A percentile compares a stretch with the other conserved stretches of the same genome.
These are phyloP conservation scores for Umbellularia californica DNA, from an alignment of 164 flowering plant species.

Conservation along the genomic window DNA sequence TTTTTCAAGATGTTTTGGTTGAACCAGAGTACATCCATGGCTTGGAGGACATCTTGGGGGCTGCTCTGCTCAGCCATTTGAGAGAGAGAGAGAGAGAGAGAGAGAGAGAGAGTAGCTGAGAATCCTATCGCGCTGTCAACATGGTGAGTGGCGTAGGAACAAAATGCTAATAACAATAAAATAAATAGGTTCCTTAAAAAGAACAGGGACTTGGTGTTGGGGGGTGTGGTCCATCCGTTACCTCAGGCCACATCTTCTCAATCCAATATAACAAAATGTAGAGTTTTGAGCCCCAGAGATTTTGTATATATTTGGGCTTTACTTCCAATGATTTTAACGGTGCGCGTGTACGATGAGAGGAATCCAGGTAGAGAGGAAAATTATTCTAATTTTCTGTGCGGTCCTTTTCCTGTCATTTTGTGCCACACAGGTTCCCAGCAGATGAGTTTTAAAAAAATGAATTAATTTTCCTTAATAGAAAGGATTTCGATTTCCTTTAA, in stretches of 20 bases:
- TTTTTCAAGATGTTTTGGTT: constrained; percentile 27
- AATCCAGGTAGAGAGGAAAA: too few relatives aligned
- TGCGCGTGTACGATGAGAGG: too few relatives aligned
- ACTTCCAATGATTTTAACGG: too few relatives aligned
- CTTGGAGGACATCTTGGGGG: constrained; percentile 25
- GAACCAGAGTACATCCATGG: constrained; percentile 59
- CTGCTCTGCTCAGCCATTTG: constrained; percentile 20
- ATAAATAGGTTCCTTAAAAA: neutral
- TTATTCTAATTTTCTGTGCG: too few relatives aligned
- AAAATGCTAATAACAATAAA: neutral
- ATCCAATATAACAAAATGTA: neutral
- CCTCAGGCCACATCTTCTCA: neutral
- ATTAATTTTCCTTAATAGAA: too few relatives aligned
- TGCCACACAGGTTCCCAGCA: too few relatives aligned
- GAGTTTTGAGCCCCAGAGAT: too few relatives aligned
- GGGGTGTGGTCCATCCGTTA: neutral
- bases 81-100: neutral
- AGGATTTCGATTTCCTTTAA: too few relatives aligned
- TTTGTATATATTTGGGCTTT: too few relatives aligned
- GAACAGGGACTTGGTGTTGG: neutral
- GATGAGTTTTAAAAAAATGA: too few relatives aligned
- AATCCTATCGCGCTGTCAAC: neutral
- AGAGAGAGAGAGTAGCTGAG: neutral
- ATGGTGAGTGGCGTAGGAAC: neutral
- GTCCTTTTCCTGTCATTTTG: too few relatives aligned